Evolutionary conservation across 257 asterid species (phyloP).

Genomic region (Misopates orontium): DNA sequence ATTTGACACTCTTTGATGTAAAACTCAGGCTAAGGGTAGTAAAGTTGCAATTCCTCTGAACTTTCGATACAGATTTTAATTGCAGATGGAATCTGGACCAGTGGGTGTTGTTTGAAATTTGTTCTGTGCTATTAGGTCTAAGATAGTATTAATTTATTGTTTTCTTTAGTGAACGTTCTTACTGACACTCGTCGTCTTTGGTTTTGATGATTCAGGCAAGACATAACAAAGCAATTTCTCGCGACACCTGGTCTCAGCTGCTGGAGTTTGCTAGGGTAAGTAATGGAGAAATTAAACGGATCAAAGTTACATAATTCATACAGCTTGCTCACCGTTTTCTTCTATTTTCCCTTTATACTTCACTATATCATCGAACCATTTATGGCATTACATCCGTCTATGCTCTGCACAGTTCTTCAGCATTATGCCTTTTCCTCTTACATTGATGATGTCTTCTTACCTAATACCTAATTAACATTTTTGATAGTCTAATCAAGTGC

Average conservation of each 20-base stretch:
- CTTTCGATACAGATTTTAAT: background rate
- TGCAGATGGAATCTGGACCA: background rate
- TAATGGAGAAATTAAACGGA: background rate
- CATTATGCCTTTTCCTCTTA: slow-evolving; percentile 2
- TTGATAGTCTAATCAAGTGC: background rate
- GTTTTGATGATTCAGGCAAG: slow-evolving; percentile 63
- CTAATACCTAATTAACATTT: background rate
- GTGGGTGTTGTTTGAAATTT: background rate
- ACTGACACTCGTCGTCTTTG: background rate
- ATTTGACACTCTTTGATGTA: background rate
- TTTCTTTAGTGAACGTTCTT: background rate
- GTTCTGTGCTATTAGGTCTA: too few species aligned
- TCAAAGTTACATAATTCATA: too few species aligned
- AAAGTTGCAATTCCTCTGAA: background rate
- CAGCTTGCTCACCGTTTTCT: slow-evolving; percentile 1
- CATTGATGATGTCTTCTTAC: background rate
- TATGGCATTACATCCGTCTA: background rate
- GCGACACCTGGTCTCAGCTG: slow-evolving; percentile 98
- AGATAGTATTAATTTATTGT: background rate
- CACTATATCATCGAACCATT: background rate
- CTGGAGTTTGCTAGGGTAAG: slow-evolving; percentile 95
- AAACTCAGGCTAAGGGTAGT: background rate
- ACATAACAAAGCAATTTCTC: slow-evolving; percentile 95
- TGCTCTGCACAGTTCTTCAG: background rate
- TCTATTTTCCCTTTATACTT: background rate